A percentile compares a stretch with the other conserved stretches of the same genome.
Evolutionary conservation across 345 rosid species (phyloP).

Genomic region (Salix koriyanagi): DNA sequence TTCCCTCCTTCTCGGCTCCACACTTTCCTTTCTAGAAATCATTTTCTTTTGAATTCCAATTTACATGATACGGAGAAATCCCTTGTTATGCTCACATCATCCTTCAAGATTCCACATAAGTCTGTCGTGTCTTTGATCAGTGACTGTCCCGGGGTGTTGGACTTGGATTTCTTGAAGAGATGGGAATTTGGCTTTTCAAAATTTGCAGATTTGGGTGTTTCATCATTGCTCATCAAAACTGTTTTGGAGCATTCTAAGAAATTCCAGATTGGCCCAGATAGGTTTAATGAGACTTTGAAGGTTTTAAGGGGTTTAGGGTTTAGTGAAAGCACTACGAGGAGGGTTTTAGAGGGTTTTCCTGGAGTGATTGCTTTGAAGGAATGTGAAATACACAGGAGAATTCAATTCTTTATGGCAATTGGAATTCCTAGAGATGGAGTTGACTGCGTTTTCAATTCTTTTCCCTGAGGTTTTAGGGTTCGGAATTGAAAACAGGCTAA

Average conservation of each 20-base stretch:
- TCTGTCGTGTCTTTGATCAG: conserved; percentile 44
- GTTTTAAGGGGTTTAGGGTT: conserved; percentile 63
- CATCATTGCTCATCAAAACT: conserved; percentile 37
- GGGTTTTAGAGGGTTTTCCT: conserved; percentile 54
- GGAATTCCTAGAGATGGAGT: conserved; percentile 37
- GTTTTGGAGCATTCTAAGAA: conserved; percentile 50
- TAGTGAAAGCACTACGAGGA: conserved; percentile 39
- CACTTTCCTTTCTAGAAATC: conserved; percentile 41
- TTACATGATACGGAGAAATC: conserved; percentile 47
- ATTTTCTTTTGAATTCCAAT: conserved; percentile 38
- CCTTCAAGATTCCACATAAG: conserved; percentile 52
- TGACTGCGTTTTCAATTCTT: conserved; percentile 44
- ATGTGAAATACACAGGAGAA: conserved; percentile 37
- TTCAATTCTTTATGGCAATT: conserved; percentile 47
- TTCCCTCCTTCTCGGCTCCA: conserved; percentile 55
- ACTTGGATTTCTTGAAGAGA: conserved; percentile 48
- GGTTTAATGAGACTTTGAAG: conserved; percentile 25
- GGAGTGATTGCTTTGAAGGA: conserved; percentile 39
- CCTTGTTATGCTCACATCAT: conserved; percentile 44
- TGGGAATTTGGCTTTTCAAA: conserved; percentile 44
- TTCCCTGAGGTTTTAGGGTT: conserved; percentile 58
- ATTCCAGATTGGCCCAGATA: conserved; percentile 44
- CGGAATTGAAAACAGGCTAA: conserved; percentile 45
- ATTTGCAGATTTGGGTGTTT: conserved; percentile 21
- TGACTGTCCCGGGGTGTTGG: conserved; percentile 66